Conservation (phyloP, 768 basidiomycete species). For the Boletus pseudo-olivaceus region DNA sequence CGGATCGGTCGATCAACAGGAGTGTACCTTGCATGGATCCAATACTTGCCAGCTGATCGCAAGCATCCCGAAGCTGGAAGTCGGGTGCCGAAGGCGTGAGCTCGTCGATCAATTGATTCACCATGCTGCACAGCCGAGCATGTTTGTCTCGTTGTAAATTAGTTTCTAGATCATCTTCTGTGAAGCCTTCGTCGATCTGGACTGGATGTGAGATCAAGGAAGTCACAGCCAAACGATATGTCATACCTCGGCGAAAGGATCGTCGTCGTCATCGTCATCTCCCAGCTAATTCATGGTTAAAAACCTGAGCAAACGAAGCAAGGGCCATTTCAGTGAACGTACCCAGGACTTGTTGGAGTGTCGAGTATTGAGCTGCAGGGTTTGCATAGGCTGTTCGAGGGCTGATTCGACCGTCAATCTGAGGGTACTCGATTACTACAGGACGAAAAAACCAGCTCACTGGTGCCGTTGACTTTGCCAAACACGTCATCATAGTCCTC, state of each 20-base stretch:
- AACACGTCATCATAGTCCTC: constrained; percentile 97
- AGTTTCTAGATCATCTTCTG: constrained; percentile 86
- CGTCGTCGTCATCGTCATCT: constrained; percentile 86
- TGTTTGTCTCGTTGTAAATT: constrained; percentile 93
- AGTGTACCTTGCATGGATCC: background rate
- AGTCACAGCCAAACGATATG: background rate
- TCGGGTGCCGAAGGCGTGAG: constrained; percentile 79
- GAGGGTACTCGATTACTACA: background rate
- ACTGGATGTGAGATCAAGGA: constrained; percentile 2
- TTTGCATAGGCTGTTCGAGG: constrained; percentile 60
- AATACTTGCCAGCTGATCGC: constrained; percentile 75
- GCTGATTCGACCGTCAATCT: constrained; percentile 34
- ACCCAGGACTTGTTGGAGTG: constrained; percentile 92
- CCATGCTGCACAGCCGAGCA: constrained; percentile 76
- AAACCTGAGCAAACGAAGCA: background rate
- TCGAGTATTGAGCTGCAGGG: constrained; percentile 80
- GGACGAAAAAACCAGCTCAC: constrained; percentile 41
- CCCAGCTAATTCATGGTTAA: constrained; percentile 47
- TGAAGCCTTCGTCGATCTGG: constrained; percentile 90
- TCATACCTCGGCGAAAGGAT: constrained; percentile 90
- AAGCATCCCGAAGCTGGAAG: constrained; percentile 78
- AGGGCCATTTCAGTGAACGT: constrained; percentile 14
- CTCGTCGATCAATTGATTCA: constrained; percentile 84
- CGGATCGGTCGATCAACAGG: background rate
- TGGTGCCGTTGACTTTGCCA: constrained; percentile 64